Conservation (phyloP, 305 asterid species). For the Petunia hybrid region DNA sequence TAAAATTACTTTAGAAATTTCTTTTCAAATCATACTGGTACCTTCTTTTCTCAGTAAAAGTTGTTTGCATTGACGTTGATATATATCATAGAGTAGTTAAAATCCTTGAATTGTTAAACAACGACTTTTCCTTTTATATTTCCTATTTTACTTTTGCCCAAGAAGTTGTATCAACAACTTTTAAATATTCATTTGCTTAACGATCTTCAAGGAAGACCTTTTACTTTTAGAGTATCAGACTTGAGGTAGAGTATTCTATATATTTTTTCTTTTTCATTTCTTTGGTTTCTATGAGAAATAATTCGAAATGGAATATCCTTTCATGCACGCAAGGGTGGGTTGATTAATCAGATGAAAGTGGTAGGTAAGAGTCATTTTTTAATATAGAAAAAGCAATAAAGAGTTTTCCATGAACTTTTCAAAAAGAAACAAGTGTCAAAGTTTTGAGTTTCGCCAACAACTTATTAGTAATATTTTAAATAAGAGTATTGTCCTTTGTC, state of each 20-base stretch:
- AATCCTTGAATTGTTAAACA: background rate
- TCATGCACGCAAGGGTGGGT: background rate
- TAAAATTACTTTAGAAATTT: too few species aligned
- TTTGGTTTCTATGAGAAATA: background rate
- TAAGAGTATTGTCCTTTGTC: too few species aligned
- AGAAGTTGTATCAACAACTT: background rate
- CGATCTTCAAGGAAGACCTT: background rate
- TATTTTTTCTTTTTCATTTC: background rate
- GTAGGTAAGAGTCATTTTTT: slow-evolving; percentile 20
- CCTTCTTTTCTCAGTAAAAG: too few species aligned
- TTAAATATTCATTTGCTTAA: background rate
- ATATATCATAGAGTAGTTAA: too few species aligned
- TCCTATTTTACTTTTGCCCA: background rate
- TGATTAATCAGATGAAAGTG: background rate
- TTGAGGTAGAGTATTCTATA: background rate
- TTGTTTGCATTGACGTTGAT: too few species aligned
- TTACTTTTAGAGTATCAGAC: background rate
- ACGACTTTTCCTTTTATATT: slow-evolving; percentile 12
- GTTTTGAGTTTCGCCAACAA: slow-evolving; percentile 8
- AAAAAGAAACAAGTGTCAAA: background rate
- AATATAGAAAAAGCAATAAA: too few species aligned
- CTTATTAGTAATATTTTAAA: slow-evolving; percentile 13
- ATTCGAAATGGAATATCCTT: background rate
- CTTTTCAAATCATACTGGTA: too few species aligned
- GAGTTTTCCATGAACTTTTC: background rate